Base-by-base conservation (phyloP, 257 asterid genomes). In the Nicotiana obtusifolia region DNA sequence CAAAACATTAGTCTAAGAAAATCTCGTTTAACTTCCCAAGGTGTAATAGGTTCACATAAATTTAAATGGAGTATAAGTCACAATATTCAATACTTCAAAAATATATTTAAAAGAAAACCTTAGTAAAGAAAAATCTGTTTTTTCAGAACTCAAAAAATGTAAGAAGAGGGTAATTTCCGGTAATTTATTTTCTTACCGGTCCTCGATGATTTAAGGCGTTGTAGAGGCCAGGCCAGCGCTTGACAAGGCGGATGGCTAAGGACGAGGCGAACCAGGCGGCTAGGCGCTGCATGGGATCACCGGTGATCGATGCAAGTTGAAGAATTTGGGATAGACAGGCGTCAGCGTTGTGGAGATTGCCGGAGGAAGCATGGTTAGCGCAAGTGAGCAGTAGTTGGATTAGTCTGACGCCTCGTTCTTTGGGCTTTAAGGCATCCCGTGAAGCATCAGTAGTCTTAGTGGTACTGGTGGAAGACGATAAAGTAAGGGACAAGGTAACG, bases 201-300 rank as follows among this genome's bases (percentile, higher is more conserved):
- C 0, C 16, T 61, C 7, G 65, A 67, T 82, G 84, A 62, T 81
- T 79, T 17, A 90, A 62, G 78, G 91, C 88, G 87, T 90, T 91
- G 86, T 86, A 87, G 16, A 91, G 81, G 79, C 93, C 91, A 1
- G 91, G 89, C 95, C 95, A 91, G 11, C 90, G 89, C 83, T 87
- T 90, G 26, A 91, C 83, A 2, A 90, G 84, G 47, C 91, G 87
- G 80, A 64, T 84, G 2, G 91, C 93, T 64, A 90, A n/a, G 0
- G 92, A 88, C 0, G 93, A 83, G 65, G 91, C 90, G 14, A 91
- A 90, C 84, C 90, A 78, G 31, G 90, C 80, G 1, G 91, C 82
- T 13, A 91, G 82, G 26, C 92, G 82, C 80, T 90, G 94, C 86
- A 87, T 88, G 81, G 91, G 76, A 84, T 90, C 92, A 0, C 92